A percentile compares a stretch with the other conserved stretches of the same genome.
phyloP scores from a whole-genome alignment of 169 alveolate genomes.

The Besnoitia besnoiti region DNA sequence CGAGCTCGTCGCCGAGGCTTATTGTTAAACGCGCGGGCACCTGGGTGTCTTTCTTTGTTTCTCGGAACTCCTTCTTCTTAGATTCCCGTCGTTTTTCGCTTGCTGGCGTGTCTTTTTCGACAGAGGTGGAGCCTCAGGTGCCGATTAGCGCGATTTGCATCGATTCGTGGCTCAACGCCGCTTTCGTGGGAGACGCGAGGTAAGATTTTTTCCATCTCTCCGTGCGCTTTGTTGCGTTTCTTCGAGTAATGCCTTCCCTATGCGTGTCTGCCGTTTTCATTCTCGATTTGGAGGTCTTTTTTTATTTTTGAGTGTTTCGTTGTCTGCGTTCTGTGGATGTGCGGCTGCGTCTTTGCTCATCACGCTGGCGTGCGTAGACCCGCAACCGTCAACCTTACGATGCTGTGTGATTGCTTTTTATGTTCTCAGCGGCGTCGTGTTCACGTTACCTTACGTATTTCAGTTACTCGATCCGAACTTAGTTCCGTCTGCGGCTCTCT shows the following conservation, averaged over 20 bases:
- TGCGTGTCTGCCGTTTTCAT: neutral
- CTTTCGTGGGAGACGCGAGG: constrained; percentile 54
- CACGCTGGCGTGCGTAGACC: too few relatives aligned
- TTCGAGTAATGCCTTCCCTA: too few relatives aligned
- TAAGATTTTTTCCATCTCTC: neutral
- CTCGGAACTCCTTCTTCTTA: neutral
- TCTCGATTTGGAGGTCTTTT: neutral
- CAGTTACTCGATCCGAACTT: constrained; percentile 27
- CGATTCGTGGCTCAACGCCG: constrained; percentile 54
- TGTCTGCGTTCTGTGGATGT: neutral
- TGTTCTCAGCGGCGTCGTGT: constrained; percentile 13
- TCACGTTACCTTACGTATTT: constrained; percentile 31
- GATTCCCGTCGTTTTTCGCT: neutral
- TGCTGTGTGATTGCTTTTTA: neutral
- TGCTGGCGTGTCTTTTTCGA: neutral
- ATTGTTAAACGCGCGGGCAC: neutral
- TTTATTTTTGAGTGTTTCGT: neutral
- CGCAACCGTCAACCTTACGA: neutral
- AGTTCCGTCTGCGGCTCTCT: neutral
- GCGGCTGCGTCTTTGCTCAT: neutral
- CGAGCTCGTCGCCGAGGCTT: too few relatives aligned
- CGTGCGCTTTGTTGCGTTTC: too few relatives aligned
- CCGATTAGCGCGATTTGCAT: constrained; percentile 41
- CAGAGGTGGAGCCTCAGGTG: constrained; percentile 59
- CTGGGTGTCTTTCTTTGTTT: neutral